These are phyloP conservation scores for Suillus fuscotomentosus DNA, from an alignment of 768 basidiomycete genomes.

Conservation along the genomic window DNA sequence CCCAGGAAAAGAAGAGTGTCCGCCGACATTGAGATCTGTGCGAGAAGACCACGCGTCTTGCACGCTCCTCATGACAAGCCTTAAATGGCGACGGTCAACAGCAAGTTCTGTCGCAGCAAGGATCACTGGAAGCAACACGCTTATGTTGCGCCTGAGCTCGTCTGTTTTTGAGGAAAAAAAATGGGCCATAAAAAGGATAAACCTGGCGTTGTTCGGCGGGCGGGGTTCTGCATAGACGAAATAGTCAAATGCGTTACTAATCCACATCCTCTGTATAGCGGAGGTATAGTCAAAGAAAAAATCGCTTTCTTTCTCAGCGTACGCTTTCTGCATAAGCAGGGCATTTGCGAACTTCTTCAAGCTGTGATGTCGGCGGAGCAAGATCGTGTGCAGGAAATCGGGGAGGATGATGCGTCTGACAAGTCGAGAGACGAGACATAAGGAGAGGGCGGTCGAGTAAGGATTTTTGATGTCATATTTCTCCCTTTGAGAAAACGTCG, in stretches of 20 bases:
- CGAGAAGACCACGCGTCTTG: no score
- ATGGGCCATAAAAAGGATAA: no score
- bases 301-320: no score
- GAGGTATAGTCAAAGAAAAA: no score
- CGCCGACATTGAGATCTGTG: neutral
- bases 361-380: no score
- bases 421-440: conserved; percentile 33
- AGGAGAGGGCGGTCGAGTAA: conserved; percentile 25
- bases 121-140: neutral
- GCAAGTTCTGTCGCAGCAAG: neutral
- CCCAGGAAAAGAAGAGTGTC: neutral
- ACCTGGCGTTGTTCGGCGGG: no score
- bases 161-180: no score
- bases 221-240: no score
- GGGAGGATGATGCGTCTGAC: conserved; percentile 27
- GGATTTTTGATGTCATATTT: neutral
- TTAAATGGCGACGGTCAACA: neutral
- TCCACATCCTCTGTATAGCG: neutral
- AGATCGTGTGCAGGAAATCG: conserved; percentile 21
- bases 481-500: conserved; percentile 8
- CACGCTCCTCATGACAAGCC: no score
- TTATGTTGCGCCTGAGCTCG: neutral
- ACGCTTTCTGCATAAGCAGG: no score
- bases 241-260: neutral
- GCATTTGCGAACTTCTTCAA: no score